Evolutionary conservation across 1,284 basidiomycete genomes (phyloP).

Genomic region (Trametes hirsuta): DNA sequence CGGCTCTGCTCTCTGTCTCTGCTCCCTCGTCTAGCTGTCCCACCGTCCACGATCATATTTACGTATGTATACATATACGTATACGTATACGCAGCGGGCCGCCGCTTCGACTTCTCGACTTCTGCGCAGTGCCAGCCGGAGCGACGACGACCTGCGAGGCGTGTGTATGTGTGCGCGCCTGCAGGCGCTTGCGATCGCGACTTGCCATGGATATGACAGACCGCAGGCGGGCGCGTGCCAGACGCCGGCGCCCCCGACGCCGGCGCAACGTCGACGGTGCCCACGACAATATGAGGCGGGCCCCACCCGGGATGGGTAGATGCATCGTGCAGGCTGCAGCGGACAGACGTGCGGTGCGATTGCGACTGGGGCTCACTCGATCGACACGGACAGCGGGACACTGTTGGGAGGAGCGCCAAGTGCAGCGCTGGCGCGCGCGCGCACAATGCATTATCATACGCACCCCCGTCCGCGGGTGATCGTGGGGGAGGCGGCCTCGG

Average conservation of each 20-base stretch:
- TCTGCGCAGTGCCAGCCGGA: slow-evolving; percentile 13
- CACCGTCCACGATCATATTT: neutral
- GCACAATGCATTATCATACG: neutral
- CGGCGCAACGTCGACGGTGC: no score
- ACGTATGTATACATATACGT: neutral
- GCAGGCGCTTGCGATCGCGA: neutral
- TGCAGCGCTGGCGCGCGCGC: no score
- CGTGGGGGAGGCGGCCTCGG: no score
- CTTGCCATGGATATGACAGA: neutral
- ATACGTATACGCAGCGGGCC: neutral
- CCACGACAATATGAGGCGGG: no score
- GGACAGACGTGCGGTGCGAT: no score
- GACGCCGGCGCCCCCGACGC: no score
- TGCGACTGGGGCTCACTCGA: neutral
- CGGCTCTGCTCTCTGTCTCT: neutral
- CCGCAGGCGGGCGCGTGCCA: neutral
- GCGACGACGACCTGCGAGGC: neutral
- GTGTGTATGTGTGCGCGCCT: neutral
- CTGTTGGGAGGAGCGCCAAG: no score
- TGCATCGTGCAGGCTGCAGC: no score
- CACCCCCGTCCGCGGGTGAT: no score
- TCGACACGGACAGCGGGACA: neutral
- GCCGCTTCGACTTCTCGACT: slow-evolving; percentile 7
- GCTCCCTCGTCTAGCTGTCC: neutral
- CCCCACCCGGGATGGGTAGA: no score